Evolutionary conservation across 176 grass and related monocot species (phyloP).

Genomic region (Juncus inflexus): DNA sequence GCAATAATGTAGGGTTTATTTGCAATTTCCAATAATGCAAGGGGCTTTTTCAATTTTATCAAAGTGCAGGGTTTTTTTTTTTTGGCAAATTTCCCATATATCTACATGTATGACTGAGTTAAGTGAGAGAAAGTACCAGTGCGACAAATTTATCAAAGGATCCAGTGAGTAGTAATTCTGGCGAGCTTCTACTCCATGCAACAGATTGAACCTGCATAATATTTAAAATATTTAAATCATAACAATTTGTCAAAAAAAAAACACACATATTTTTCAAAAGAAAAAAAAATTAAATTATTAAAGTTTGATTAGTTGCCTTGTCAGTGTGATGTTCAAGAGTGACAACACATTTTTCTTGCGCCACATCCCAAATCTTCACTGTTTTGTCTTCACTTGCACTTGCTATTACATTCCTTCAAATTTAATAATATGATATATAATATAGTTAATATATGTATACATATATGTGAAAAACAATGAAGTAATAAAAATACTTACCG

Average conservation of each 20-base stretch:
- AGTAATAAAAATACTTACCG: conserved; percentile 45
- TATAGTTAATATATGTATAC: no score
- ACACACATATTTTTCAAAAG: conserved; percentile 3
- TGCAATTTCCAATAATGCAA: no score
- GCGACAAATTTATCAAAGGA: conserved; percentile 86
- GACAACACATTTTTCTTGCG: conserved; percentile 59
- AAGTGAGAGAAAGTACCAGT: conserved; percentile 44
- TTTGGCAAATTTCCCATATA: no score
- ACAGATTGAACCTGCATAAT: conserved; percentile 77
- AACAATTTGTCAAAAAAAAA: neutral
- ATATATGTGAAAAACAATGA: neutral
- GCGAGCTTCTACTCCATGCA: conserved; percentile 59
- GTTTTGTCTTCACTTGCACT: conserved; percentile 91
- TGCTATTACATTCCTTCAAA: conserved; percentile 77
- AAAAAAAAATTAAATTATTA: neutral
- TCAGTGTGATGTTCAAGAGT: conserved; percentile 75
- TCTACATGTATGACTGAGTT: no score
- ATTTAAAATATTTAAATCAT: neutral
- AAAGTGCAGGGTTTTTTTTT: no score
- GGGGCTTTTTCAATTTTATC: no score
- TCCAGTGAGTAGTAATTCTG: conserved; percentile 88
- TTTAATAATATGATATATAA: no score
- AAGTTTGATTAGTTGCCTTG: conserved; percentile 50
- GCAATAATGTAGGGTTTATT: no score
- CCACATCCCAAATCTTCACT: conserved; percentile 83